Evolutionary conservation across 2,329 filamentous ascomycete species (phyloP).

Genomic region (Fusarium veterinarium): DNA sequence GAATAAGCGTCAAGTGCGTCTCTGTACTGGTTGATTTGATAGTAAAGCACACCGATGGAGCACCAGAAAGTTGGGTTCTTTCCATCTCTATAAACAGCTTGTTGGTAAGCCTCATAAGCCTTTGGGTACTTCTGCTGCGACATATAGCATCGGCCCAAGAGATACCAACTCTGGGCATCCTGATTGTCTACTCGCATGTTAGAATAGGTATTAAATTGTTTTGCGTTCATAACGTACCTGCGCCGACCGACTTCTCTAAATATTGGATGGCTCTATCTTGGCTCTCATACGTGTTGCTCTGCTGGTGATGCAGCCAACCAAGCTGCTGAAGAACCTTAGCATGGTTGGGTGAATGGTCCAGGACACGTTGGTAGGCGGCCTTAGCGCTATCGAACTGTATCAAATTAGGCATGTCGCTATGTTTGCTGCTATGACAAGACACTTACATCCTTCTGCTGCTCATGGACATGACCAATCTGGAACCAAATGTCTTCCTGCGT

Average conservation of each 20-base stretch:
- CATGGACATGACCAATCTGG: constrained; percentile 98
- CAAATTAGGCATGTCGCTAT: constrained; percentile 49
- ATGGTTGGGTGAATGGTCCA: constrained; percentile 94
- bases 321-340: constrained; percentile 98
- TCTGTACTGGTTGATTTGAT: constrained; percentile 99
- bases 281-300: constrained; percentile 89
- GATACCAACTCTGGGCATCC: constrained; percentile 98
- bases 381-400: constrained; percentile 92
- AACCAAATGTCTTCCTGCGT: constrained; percentile 99
- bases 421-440: background rate
- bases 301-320: constrained; percentile 97
- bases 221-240: constrained; percentile 68
- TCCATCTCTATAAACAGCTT: constrained; percentile 97
- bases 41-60: constrained; percentile 98
- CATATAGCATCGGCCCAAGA: constrained; percentile 98
- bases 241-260: constrained; percentile 93
- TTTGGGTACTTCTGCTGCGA: constrained; percentile 99
- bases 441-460: constrained; percentile 97
- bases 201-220: background rate
- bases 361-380: constrained; percentile 88
- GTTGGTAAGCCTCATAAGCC: constrained; percentile 97
- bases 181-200: constrained; percentile 75
- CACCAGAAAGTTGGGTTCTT: constrained; percentile 99
- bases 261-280: constrained; percentile 98
- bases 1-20: constrained; percentile 98